Evolutionary conservation across 2,329 filamentous ascomycete species (phyloP).

Genomic region (Rutstroemia sp.): DNA sequence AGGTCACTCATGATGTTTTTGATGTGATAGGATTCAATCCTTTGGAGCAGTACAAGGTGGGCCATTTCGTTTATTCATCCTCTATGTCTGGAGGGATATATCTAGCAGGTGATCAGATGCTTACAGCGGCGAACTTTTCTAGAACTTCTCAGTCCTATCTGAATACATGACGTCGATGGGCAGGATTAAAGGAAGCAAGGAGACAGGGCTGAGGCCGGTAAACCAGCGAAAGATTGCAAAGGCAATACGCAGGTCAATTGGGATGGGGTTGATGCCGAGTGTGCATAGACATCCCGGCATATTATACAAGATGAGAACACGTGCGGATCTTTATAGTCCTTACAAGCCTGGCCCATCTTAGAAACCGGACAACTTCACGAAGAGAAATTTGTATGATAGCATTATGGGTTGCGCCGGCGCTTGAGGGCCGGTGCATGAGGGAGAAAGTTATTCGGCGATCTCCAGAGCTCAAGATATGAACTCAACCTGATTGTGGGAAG

Average conservation of each 20-base stretch:
- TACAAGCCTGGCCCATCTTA: not conserved
- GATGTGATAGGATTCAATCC: slow-evolving; percentile 76
- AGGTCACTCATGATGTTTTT: slow-evolving; percentile 61
- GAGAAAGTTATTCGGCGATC: too few relatives aligned
- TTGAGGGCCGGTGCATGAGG: too few relatives aligned
- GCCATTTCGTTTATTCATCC: slow-evolving; percentile 23
- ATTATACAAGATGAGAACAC: slow-evolving; percentile 33
- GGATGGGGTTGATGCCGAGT: slow-evolving; percentile 85
- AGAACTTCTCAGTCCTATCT: slow-evolving; percentile 91
- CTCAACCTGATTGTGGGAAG: too few relatives aligned
- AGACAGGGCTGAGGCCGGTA: slow-evolving; percentile 74
- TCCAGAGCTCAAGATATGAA: too few relatives aligned
- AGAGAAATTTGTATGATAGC: too few relatives aligned
- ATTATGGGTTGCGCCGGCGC: too few relatives aligned
- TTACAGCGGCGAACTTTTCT: slow-evolving; percentile 7
- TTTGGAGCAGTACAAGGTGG: slow-evolving; percentile 78
- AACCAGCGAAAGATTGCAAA: slow-evolving; percentile 94
- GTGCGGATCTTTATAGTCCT: not conserved
- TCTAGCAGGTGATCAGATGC: not conserved
- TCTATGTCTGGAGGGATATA: not conserved
- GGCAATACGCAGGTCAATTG: slow-evolving; percentile 81
- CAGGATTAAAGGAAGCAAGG: slow-evolving; percentile 67
- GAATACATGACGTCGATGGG: slow-evolving; percentile 83
- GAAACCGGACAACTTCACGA: not conserved
- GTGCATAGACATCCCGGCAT: slow-evolving; percentile 85